Base-by-base conservation (phyloP, 208 protist genomes). In the Crithidia bombi region DNA sequence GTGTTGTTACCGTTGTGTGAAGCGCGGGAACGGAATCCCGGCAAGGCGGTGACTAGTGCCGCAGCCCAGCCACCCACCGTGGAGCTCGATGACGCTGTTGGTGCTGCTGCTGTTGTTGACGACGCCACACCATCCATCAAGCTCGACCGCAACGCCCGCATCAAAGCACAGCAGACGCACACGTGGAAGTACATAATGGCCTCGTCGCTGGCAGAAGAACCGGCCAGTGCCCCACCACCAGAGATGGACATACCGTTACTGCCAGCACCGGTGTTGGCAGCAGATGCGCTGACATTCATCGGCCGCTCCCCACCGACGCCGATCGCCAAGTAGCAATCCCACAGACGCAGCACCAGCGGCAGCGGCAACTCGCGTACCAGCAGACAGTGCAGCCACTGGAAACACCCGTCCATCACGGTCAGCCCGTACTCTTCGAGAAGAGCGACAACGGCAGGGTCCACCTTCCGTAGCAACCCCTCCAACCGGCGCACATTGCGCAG, bases 311-410 rank as follows among this genome's bases (percentile, higher is more conserved):
- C 82, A 51, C 74, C 77, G 23, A 80, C 79, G 15, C 81, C 77
- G 21, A 90, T 82, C 25, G 89, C 68, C 19, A 97, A 63, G 63
- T 98, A 98, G 36, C 82, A 92, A 74, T 98, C 96, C 88, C 91
- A 98, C 17, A 98, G 73, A 14, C 83, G 77, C 44, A 97, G 63
- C 43, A 94, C 43, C 51, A 95, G 44, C 17, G 81, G 65, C 14
- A 97, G 44, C 28, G 92, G 82, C 39, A 98, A 54, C 78, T 98
- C 94, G 28, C 96, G 80, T 52, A 91, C 69, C 14, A 98, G 78
- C 15, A 98, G 38, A 83, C 95, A 98, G 70, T 98, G 94, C 41
- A 97, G 62, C 93, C 95, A 98, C 61, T 92, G 87, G 70, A 96
- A 97, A 71, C 92, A 93, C 35, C 83, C 91, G 39, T 96, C 83